Percentiles rank a stretch among this genome's conserved stretches.
Evolutionary conservation across 169 alveolate genomes (phyloP).

Genomic region (Plasmodium reichenowi): DNA sequence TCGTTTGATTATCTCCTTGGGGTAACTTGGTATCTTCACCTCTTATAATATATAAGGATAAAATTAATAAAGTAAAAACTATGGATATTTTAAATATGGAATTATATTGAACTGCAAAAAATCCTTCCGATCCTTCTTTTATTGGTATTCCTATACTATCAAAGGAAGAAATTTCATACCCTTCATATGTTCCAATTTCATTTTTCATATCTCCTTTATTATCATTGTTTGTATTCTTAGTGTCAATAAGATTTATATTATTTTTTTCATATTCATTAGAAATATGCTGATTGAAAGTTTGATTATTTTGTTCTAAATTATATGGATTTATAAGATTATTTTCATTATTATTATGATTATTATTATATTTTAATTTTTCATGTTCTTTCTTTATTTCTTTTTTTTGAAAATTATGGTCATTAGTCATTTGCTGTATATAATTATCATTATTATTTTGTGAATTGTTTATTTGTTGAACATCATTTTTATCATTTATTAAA

Average conservation of each 20-base stretch:
- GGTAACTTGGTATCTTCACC: conserved; percentile 76
- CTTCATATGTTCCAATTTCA: conserved; percentile 7
- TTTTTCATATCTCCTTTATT: background rate
- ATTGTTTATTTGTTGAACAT: background rate
- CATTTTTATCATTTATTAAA: conserved; percentile 1
- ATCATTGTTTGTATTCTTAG: background rate
- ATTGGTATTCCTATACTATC: conserved; percentile 85
- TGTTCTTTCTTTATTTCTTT: background rate
- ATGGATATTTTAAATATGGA: conserved; percentile 85
- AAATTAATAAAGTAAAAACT: conserved; percentile 78
- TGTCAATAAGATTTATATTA: background rate
- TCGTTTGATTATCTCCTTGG: background rate
- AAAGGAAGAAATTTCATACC: conserved; percentile 22
- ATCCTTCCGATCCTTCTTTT: conserved; percentile 91
- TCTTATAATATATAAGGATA: conserved; percentile 80
- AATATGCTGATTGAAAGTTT: background rate
- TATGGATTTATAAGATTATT: background rate
- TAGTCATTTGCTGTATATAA: background rate
- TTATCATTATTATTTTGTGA: background rate
- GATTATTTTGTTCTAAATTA: background rate
- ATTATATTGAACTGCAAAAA: conserved; percentile 89
- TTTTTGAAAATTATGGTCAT: background rate
- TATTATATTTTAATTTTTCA: background rate
- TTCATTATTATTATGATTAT: background rate
- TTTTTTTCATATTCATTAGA: background rate